Evolutionary conservation across 169 alveolate species (phyloP).

Genomic region (Babesia microti): DNA sequence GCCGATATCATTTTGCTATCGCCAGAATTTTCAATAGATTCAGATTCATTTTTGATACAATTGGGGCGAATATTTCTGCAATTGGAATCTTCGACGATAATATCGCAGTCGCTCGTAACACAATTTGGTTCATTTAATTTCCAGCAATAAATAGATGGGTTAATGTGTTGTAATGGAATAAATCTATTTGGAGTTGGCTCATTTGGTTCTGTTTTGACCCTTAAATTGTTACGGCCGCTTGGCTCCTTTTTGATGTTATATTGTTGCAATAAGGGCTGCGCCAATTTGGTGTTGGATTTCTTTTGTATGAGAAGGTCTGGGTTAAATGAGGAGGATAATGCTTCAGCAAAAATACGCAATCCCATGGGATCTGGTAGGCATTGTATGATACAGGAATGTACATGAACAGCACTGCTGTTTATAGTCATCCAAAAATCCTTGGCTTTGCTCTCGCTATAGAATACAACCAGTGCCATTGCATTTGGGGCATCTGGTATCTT

Average conservation of each 20-base stretch:
- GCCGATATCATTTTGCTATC: too few relatives aligned
- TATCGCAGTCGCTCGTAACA: too few relatives aligned
- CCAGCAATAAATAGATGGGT: too few relatives aligned
- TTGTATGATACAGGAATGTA: slow-evolving; percentile 34
- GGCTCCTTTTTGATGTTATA: background rate
- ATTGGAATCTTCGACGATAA: too few relatives aligned
- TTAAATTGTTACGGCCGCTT: too few relatives aligned
- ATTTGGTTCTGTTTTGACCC: too few relatives aligned
- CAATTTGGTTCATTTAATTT: too few relatives aligned
- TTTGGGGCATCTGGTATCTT: slow-evolving; percentile 30
- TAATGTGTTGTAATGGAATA: too few relatives aligned
- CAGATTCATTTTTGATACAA: too few relatives aligned
- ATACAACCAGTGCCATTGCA: slow-evolving; percentile 39
- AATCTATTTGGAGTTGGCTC: too few relatives aligned
- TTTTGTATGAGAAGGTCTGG: slow-evolving; percentile 9
- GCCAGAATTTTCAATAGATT: too few relatives aligned
- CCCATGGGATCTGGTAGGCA: slow-evolving; percentile 50
- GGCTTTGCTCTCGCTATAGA: slow-evolving; percentile 26
- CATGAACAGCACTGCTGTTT: slow-evolving; percentile 21
- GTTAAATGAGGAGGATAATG: slow-evolving; percentile 27
- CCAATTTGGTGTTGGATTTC: background rate
- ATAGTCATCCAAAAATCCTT: slow-evolving; percentile 37
- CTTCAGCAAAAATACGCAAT: slow-evolving; percentile 47
- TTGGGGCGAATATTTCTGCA: too few relatives aligned
- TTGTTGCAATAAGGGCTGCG: background rate